These are phyloP conservation scores for Cetradonia linearis DNA, from an alignment of 495 filamentous ascomycete species.

Conservation along the genomic window DNA sequence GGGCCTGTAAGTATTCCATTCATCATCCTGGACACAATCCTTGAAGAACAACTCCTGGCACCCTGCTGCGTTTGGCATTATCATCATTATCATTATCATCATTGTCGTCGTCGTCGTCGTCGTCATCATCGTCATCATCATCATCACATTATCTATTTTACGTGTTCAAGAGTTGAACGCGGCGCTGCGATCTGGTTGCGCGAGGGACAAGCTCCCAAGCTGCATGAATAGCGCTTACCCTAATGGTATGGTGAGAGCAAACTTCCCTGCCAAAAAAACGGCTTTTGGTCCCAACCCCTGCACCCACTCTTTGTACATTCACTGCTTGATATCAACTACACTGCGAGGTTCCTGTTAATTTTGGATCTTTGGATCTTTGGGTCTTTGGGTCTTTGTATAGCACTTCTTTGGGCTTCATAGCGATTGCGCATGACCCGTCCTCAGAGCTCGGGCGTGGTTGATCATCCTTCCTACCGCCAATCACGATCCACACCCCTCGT, in stretches of 20 bases:
- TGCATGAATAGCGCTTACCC: conserved; percentile 11
- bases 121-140: neutral
- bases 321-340: conserved; percentile 4
- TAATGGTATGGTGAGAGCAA: conserved; percentile 15
- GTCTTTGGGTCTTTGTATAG: neutral
- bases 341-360: neutral
- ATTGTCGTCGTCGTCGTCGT: neutral
- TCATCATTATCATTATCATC: neutral
- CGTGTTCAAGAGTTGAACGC: neutral
- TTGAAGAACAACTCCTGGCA: neutral
- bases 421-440: neutral
- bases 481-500: conserved; percentile 7
- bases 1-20: conserved; percentile 22
- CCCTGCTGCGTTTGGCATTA: neutral
- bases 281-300: conserved; percentile 12
- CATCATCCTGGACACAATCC: neutral
- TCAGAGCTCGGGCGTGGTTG: conserved; percentile 5
- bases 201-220: conserved; percentile 12
- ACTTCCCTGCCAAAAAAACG: conserved; percentile 15
- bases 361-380: neutral
- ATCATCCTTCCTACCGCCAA: conserved; percentile 1
- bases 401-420: neutral
- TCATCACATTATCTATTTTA: neutral
- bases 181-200: conserved; percentile 5
- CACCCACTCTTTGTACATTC: conserved; percentile 6